A percentile compares a stretch with the other conserved stretches of the same genome.
Evolutionary conservation across 73 alveolate genomes (phyloP).

Genomic region (Tetrahymena borealis): DNA sequence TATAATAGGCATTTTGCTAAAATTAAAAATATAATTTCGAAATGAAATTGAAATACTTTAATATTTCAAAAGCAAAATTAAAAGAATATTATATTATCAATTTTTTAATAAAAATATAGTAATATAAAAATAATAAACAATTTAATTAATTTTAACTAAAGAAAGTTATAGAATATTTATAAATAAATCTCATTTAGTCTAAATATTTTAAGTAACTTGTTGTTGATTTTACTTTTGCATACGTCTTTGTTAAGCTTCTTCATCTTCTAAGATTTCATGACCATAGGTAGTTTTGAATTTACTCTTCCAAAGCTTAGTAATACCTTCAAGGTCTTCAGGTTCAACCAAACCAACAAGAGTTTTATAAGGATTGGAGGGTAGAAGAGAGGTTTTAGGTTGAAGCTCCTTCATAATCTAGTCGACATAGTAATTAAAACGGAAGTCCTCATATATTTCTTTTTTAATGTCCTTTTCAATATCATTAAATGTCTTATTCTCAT

Average conservation of each 20-base stretch:
- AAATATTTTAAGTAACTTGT: not conserved
- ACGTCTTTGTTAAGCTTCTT: not conserved
- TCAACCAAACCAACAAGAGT: slow-evolving; percentile 32
- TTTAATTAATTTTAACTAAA: too few species aligned
- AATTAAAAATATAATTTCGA: not conserved
- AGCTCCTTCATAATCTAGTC: slow-evolving; percentile 21
- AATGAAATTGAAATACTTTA: too few species aligned
- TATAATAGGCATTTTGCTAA: not conserved
- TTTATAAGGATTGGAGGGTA: slow-evolving; percentile 39
- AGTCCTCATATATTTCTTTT: slow-evolving; percentile 8
- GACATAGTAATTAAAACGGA: slow-evolving; percentile 24
- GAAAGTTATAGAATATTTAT: too few species aligned
- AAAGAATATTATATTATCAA: too few species aligned
- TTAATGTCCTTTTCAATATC: slow-evolving; percentile 15
- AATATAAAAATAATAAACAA: too few species aligned
- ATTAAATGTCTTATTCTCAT: slow-evolving; percentile 2
- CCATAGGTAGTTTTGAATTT: slow-evolving; percentile 29
- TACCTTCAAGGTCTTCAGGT: slow-evolving; percentile 7
- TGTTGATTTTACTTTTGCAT: not conserved
- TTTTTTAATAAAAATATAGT: too few species aligned
- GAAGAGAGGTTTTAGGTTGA: slow-evolving; percentile 8
- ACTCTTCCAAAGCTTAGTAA: slow-evolving; percentile 28
- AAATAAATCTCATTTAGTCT: not conserved
- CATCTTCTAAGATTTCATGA: slow-evolving; percentile 37
- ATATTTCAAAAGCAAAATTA: too few species aligned